Percentiles rank a stretch among this genome's conserved stretches.
Conservation (phyloP, 306 rosid genomes). For the Quercus gilva region DNA sequence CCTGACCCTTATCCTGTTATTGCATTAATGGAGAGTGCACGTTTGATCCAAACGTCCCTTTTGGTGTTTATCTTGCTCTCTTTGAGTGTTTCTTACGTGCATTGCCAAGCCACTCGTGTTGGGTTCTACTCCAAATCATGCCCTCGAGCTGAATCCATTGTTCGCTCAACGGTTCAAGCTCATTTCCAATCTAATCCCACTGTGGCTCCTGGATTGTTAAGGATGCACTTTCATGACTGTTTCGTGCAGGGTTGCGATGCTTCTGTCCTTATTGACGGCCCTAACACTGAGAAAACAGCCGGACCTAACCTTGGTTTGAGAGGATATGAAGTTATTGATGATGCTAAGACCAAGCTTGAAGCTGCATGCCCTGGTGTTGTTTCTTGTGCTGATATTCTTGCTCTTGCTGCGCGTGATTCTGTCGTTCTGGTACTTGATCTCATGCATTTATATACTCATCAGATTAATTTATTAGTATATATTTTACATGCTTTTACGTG, state of each 20-base stretch:
- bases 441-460: too few relatives aligned
- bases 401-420: constrained; percentile 55
- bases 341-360: constrained; percentile 44
- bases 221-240: constrained; percentile 57
- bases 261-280: constrained; percentile 36
- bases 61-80: constrained; percentile 8
- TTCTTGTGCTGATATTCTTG: constrained; percentile 52
- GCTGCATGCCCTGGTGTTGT: constrained; percentile 54
- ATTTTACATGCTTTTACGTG: constrained; percentile 33
- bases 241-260: constrained; percentile 51
- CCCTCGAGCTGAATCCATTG: constrained; percentile 43
- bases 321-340: constrained; percentile 48
- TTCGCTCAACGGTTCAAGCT: constrained; percentile 30
- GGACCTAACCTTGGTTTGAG: constrained; percentile 22
- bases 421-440: constrained; percentile 41
- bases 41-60: not conserved
- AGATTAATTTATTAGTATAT: not conserved
- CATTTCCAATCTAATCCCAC: constrained; percentile 27
- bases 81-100: constrained; percentile 9
- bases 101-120: constrained; percentile 30
- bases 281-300: constrained; percentile 21
- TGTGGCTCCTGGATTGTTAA: constrained; percentile 36
- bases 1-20: too few relatives aligned
- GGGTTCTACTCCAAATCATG: constrained; percentile 38
- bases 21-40: too few relatives aligned